Base-by-base conservation (phyloP, 2,329 filamentous ascomycete species). In the Sclerotinia trifoliorum region DNA sequence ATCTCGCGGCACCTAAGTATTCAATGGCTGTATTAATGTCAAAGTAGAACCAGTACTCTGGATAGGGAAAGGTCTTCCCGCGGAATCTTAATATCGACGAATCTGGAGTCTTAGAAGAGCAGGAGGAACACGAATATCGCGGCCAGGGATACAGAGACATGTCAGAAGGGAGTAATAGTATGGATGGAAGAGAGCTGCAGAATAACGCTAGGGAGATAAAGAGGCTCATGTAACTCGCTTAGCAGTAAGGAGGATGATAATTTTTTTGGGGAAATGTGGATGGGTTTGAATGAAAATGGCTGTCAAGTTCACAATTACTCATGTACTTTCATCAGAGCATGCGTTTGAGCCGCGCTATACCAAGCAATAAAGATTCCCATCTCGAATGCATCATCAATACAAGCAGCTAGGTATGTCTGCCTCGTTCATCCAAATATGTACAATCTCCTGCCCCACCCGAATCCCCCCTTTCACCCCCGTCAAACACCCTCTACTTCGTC, bases 401-500 rank as follows among this genome's bases (percentile, higher is more conserved):
- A 63, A 39, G 60, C 60, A 63, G 60, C n/a, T 63, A 51, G 29
- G 32, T 13, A 63, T 51, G 44, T 51, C 60, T 63, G 60, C 60
- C 29, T 63, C 32, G 46, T 46, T 51, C 60, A 63, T 39, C 46
- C 21, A 19, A n/a, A 61, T 68, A 68, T 70, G 32, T 70, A 68
- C 69, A 70, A 29, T n/a, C 35, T 10, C 15, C 42, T 49, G 19
- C 10, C 17, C 35, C 5, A 8, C 19, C 7, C 46, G 17, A 35
- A 19, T n/a, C 7, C 15, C 44, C 24, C 24, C 32, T 1, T 32
- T 48, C 8, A n/a, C 26, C 29, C 52, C 29, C 26, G 3, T 32
- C 39, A 26, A 19, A 13, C 1, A 29, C 19, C 19, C 69, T 62
- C 81, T 88, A 94, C 82, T 94, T 94, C 73, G 91, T 91, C 76